A percentile compares a stretch with the other conserved stretches of the same genome.
These are phyloP conservation scores for Phytophthora citrophthora DNA, from an alignment of 352 stramenopile genomes.

Conservation along the genomic window DNA sequence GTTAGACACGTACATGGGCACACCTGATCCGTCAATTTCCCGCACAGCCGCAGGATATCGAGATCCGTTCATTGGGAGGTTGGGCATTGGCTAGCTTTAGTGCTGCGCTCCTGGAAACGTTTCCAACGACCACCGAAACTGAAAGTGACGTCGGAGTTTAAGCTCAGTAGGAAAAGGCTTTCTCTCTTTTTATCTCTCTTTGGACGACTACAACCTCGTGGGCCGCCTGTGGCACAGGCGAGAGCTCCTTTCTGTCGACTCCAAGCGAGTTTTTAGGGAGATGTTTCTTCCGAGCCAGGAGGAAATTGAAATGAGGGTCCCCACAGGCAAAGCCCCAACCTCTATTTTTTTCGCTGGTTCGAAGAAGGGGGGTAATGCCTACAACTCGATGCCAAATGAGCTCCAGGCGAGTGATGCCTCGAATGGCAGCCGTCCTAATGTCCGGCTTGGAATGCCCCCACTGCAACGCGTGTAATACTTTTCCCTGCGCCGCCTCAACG, in stretches of 20 bases:
- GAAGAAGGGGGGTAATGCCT: constrained; percentile 8
- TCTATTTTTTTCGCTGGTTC: constrained; percentile 19
- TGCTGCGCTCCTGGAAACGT: background rate
- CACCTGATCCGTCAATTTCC: constrained; percentile 21
- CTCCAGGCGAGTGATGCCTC: background rate
- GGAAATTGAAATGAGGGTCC: constrained; percentile 34
- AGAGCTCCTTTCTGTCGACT: constrained; percentile 3
- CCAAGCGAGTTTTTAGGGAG: constrained; percentile 13
- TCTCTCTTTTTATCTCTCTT: constrained; percentile 13
- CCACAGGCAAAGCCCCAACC: background rate
- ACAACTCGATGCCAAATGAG: background rate
- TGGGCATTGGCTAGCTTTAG: constrained; percentile 20
- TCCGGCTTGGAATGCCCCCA: background rate
- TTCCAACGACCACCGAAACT: constrained; percentile 35
- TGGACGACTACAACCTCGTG: constrained; percentile 35
- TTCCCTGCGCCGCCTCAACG: background rate
- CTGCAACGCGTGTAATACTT: constrained; percentile 31
- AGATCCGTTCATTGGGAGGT: constrained; percentile 31
- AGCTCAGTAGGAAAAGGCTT: background rate
- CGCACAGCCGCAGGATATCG: constrained; percentile 24
- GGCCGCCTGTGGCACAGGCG: constrained; percentile 41
- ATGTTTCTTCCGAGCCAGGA: constrained; percentile 27
- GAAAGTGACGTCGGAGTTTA: constrained; percentile 8
- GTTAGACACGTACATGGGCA: constrained; percentile 12
- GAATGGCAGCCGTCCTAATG: constrained; percentile 10